A percentile compares a stretch with the other conserved stretches of the same genome.
These are phyloP conservation scores for Dendrocalamus sinicus DNA, from an alignment of 176 grass and related monocot species.

Conservation along the genomic window DNA sequence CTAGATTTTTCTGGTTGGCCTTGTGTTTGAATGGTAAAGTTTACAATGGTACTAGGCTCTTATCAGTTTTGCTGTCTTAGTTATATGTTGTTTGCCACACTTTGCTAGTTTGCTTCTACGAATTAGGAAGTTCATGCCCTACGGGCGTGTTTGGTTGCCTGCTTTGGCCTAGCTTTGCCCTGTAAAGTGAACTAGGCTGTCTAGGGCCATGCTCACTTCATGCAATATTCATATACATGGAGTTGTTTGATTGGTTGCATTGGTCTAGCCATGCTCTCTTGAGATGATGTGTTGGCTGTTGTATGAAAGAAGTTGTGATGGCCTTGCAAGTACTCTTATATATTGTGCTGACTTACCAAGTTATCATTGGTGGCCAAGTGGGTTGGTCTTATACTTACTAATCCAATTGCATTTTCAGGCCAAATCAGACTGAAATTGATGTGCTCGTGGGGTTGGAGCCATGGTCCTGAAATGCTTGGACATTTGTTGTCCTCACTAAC, in stretches of 20 bases:
- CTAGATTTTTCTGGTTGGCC: not conserved
- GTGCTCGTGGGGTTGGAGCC: not conserved
- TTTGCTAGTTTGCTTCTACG: not conserved
- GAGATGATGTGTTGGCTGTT: too few relatives aligned
- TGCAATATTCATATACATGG: too few relatives aligned
- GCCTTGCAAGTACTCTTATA: too few relatives aligned
- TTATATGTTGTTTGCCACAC: not conserved
- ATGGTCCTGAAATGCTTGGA: conserved; percentile 6
- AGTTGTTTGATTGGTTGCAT: too few relatives aligned
- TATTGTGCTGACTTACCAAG: not conserved
- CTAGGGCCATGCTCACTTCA: too few relatives aligned
- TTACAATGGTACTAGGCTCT: not conserved
- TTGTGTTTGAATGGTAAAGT: conserved; percentile 30
- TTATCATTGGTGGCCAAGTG: not conserved
- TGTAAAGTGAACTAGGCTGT: too few relatives aligned
- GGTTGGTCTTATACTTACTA: not conserved
- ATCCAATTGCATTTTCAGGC: too few relatives aligned
- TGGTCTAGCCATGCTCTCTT: too few relatives aligned
- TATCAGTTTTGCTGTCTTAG: conserved; percentile 4
- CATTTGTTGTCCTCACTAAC: conserved; percentile 10
- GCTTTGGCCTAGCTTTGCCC: too few relatives aligned
- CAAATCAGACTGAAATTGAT: not conserved
- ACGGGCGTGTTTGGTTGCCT: too few relatives aligned
- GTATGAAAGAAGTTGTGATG: too few relatives aligned
- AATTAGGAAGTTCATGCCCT: not conserved